Conservation (phyloP, 106 monocot species). For the Vanilla planifolia region DNA sequence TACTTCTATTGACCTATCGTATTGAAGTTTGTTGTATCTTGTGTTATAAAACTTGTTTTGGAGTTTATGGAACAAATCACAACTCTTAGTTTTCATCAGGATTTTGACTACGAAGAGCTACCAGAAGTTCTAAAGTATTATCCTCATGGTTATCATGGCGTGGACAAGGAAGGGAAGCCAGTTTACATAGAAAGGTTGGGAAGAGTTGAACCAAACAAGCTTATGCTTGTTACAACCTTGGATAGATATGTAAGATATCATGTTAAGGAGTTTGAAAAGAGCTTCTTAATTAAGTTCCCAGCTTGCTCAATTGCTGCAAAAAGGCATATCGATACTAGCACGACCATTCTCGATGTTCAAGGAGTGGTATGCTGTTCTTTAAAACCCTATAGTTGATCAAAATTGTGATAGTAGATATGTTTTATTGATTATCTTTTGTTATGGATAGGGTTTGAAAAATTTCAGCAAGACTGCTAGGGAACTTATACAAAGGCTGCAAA, state of each 20-base stretch:
- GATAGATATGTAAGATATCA: conserved; percentile 62
- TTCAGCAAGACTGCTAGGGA: conserved; percentile 61
- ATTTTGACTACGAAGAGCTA: conserved; percentile 48
- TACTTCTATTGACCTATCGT: too few relatives aligned
- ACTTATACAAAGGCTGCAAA: conserved; percentile 39
- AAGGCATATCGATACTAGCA: conserved; percentile 56
- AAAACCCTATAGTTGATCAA: not conserved
- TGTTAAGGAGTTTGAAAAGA: conserved; percentile 62
- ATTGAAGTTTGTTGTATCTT: too few relatives aligned
- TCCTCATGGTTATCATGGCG: conserved; percentile 75
- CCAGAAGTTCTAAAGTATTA: conserved; percentile 48
- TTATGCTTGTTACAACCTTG: conserved; percentile 70
- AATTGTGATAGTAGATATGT: not conserved
- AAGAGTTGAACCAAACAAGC: conserved; percentile 55
- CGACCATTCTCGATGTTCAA: conserved; percentile 72
- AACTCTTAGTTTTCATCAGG: conserved; percentile 15
- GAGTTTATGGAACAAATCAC: too few relatives aligned
- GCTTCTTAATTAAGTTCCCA: conserved; percentile 52
- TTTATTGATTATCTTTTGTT: not conserved
- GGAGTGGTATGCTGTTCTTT: conserved; percentile 45
- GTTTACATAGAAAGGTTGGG: conserved; percentile 69
- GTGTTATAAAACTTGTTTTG: too few relatives aligned
- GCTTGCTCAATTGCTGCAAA: conserved; percentile 65
- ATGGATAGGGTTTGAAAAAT: conserved; percentile 43
- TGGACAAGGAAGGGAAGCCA: conserved; percentile 63